A percentile compares a stretch with the other conserved stretches of the same genome.
Conservation (phyloP, 441 rosid genomes). For the Arabidopsis hybrid region DNA sequence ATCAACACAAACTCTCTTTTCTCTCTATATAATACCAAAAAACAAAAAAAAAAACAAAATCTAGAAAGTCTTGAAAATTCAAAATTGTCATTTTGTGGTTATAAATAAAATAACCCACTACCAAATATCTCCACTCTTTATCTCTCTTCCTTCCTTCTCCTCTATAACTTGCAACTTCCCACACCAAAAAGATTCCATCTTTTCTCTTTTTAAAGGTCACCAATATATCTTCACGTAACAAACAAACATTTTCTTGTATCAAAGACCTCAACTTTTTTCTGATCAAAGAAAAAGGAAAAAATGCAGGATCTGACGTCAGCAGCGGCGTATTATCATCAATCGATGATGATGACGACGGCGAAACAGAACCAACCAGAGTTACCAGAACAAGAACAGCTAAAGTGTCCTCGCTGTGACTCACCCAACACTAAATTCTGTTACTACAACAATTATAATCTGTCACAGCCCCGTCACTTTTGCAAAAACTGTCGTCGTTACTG, state of each 20-base stretch:
- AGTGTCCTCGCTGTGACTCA: slow-evolving; percentile 89
- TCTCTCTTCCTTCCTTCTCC: slow-evolving; percentile 28
- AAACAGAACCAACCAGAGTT: slow-evolving; percentile 49
- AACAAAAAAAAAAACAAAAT: background rate
- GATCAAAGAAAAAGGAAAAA: background rate
- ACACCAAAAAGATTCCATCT: slow-evolving; percentile 34
- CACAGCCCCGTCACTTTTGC: slow-evolving; percentile 95
- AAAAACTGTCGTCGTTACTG: slow-evolving; percentile 88
- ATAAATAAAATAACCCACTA: background rate
- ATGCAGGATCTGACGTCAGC: slow-evolving; percentile 71
- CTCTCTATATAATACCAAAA: background rate
- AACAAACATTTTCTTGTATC: background rate
- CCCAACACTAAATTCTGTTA: slow-evolving; percentile 91
- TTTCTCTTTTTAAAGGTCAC: slow-evolving; percentile 7
- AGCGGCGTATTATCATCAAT: slow-evolving; percentile 44
- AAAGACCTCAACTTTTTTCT: background rate
- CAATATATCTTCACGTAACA: background rate
- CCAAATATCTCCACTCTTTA: slow-evolving; percentile 40
- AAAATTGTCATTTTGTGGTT: slow-evolving; percentile 20
- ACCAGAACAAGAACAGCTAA: slow-evolving; percentile 83
- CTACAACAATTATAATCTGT: slow-evolving; percentile 92
- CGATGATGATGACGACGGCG: slow-evolving; percentile 43
- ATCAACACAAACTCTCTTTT: background rate
- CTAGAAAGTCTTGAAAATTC: slow-evolving; percentile 3
- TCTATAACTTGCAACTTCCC: slow-evolving; percentile 23